Base-by-base conservation (phyloP, 495 filamentous ascomycete genomes). In the Daldinia vernicosa region DNA sequence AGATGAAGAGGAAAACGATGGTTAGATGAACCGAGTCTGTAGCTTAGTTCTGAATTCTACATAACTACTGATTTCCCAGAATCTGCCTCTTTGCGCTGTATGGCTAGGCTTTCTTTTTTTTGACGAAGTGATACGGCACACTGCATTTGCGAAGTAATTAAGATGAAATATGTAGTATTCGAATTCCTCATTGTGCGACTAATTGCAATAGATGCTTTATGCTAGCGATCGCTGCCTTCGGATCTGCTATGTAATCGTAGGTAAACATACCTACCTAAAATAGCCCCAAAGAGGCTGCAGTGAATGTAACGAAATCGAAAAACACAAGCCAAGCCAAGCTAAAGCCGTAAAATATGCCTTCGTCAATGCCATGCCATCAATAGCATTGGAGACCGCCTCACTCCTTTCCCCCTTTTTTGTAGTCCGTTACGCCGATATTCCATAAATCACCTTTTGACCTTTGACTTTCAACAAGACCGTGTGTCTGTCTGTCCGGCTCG, bases 41-140 rank as follows among this genome's bases (percentile, higher is more conserved):
- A 69, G 56, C 64, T 65, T 67, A 64, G 70, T 60, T 68, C 59
- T 43, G 37, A 72, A 68, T 67, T 68, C 56, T 63, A 72, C 59
- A 33, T 22, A n/a, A n/a, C n/a, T n/a, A 19, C 27, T 65, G 60
- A 72, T 69, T 68, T 69, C 43, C 55, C 50, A 24, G 3, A 19
- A 27, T 17, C 26, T 33, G n/a, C 17, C n/a, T 37, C 28, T 57
- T 33, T 35, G 33, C 12, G 40, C 43, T 22, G 9, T 24, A 47
- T 24, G 19, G 43, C 43, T 45, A 45, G 11, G 26, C 4, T 14
- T 35, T 35, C 14, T 47, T 8, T 47, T 9, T 11, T 24, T 47
- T 24, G 22, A 47, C 22, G 17, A 24, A 24, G 43, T 47, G 43
- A 47, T 24, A 47, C 17, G 33, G 14, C 6, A 47, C 3, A 22